These are phyloP conservation scores for Aspergillus puulaauensis DNA, from an alignment of 2,329 filamentous ascomycete species.

Conservation along the genomic window DNA sequence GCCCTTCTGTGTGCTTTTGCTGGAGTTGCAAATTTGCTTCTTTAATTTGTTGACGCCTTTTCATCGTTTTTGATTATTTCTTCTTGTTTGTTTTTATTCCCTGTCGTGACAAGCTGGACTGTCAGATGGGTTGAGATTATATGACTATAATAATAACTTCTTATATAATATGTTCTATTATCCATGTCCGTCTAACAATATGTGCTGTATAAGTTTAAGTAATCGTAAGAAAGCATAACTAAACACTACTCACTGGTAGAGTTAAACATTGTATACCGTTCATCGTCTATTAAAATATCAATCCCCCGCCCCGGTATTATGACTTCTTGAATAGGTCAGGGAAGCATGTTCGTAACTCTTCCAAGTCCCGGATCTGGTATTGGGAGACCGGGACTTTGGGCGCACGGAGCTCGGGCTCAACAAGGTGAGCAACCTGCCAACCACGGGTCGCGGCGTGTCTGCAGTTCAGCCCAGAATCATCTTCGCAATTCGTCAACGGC, in stretches of 20 bases:
- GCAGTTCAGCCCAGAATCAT: constrained; percentile 86
- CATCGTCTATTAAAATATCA: neutral
- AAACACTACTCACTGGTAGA: neutral
- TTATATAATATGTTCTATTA: constrained; percentile 4
- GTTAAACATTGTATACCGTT: neutral
- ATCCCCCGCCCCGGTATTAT: neutral
- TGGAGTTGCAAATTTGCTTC: neutral
- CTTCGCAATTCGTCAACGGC: constrained; percentile 37
- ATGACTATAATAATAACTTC: neutral
- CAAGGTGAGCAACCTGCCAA: constrained; percentile 82
- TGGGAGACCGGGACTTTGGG: constrained; percentile 67
- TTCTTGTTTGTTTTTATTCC: neutral
- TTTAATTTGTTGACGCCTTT: neutral
- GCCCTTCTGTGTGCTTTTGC: neutral
- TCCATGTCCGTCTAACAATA: neutral
- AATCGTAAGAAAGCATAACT: neutral
- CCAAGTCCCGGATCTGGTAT: constrained; percentile 71
- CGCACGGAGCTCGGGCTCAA: constrained; percentile 69
- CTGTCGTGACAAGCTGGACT: neutral
- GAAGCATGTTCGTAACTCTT: constrained; percentile 73
- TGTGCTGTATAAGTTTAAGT: neutral
- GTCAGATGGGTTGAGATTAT: neutral
- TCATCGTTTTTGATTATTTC: constrained; percentile 7
- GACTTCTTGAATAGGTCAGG: constrained; percentile 76
- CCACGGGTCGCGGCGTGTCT: constrained; percentile 73